phyloP scores from a whole-genome alignment of 257 asterid genomes.

The Gentiana straminea region DNA sequence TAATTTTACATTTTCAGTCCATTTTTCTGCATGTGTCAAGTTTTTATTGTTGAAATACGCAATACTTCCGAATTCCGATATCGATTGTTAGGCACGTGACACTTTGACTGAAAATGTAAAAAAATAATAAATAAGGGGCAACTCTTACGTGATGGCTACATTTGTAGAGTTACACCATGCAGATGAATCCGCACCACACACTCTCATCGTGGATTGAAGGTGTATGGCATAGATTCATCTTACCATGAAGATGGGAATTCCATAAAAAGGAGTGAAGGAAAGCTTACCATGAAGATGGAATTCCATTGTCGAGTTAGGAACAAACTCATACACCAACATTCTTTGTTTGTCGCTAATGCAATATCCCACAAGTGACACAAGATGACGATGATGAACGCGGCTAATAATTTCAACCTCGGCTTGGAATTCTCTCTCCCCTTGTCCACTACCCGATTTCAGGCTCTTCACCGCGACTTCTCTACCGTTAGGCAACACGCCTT shows the following conservation, averaged over 20 bases:
- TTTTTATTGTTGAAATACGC: too few relatives aligned
- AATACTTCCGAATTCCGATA: too few relatives aligned
- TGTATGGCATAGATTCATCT: neutral
- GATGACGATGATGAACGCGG: conserved; percentile 93
- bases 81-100: too few relatives aligned
- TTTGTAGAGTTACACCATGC: too few relatives aligned
- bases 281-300: conserved; percentile 71
- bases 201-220: too few relatives aligned
- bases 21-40: too few relatives aligned
- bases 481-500: conserved; percentile 49
- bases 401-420: conserved; percentile 96
- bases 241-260: neutral
- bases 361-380: conserved; percentile 89
- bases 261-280: neutral
- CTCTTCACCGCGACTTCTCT: conserved; percentile 77
- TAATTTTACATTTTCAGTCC: too few relatives aligned
- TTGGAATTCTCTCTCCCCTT: conserved; percentile 88
- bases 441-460: conserved; percentile 82
- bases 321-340: conserved; percentile 78
- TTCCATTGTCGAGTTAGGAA: conserved; percentile 67
- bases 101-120: too few relatives aligned
- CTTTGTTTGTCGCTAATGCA: conserved; percentile 59
- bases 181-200: too few relatives aligned
- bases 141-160: too few relatives aligned
- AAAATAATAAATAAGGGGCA: too few relatives aligned